Evolutionary conservation across 345 rosid species (phyloP).

Genomic region (Luvunga scandens): DNA sequence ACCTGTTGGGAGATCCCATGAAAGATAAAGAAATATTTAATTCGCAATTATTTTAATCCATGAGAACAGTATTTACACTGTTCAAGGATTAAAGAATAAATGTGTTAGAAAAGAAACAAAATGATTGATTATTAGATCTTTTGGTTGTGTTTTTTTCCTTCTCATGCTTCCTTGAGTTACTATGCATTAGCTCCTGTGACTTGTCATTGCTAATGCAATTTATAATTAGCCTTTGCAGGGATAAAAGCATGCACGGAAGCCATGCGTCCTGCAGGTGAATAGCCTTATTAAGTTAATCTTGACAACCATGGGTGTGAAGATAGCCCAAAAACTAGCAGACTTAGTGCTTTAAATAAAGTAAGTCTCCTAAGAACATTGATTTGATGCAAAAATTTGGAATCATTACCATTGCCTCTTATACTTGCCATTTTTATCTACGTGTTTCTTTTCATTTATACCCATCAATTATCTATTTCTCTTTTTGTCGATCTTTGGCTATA

Average conservation of each 20-base stretch:
- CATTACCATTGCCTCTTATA: too few relatives aligned
- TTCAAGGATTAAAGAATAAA: not conserved
- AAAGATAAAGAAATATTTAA: not conserved
- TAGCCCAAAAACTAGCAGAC: too few relatives aligned
- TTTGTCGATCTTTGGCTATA: too few relatives aligned
- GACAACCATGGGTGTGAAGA: conserved; percentile 52
- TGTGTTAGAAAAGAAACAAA: too few relatives aligned
- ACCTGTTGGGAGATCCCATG: too few relatives aligned
- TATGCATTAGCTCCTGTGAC: not conserved
- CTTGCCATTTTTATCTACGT: too few relatives aligned
- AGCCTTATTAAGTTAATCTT: conserved; percentile 58
- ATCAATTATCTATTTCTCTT: too few relatives aligned
- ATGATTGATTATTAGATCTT: not conserved
- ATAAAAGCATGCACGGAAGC: conserved; percentile 67
- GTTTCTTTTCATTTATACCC: too few relatives aligned
- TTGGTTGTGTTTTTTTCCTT: not conserved
- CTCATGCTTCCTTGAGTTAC: not conserved
- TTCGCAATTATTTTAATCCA: not conserved
- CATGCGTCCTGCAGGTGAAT: conserved; percentile 49
- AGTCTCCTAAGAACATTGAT: too few relatives aligned
- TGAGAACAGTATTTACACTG: not conserved
- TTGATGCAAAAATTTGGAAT: too few relatives aligned
- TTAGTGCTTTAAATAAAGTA: too few relatives aligned
- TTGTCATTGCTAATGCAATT: not conserved
- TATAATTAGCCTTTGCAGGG: conserved; percentile 45